Evolutionary conservation across 805 yeast species (phyloP).

Genomic region (Pichia ethanolica): DNA sequence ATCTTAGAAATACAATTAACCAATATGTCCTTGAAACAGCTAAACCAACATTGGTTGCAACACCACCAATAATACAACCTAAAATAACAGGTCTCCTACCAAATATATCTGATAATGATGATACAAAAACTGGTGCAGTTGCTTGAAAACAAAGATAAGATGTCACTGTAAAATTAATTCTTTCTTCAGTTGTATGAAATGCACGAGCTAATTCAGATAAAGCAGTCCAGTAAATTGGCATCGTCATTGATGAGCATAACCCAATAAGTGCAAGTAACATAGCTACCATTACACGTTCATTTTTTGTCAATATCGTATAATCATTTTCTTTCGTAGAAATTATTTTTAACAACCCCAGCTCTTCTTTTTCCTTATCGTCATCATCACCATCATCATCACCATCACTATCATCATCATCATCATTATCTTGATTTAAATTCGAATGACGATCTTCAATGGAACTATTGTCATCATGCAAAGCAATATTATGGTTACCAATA

Average conservation of each 20-base stretch:
- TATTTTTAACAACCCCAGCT: neutral
- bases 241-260: slow-evolving; percentile 61
- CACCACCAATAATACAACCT: slow-evolving; percentile 45
- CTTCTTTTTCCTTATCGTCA: neutral
- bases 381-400: neutral
- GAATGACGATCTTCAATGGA: too few species aligned
- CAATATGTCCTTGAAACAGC: slow-evolving; percentile 53
- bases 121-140: slow-evolving; percentile 60
- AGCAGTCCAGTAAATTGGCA: slow-evolving; percentile 79
- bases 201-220: slow-evolving; percentile 47
- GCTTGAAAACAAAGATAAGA: slow-evolving; percentile 76
- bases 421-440: neutral
- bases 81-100: slow-evolving; percentile 70
- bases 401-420: neutral
- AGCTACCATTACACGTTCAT: slow-evolving; percentile 36
- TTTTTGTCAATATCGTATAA: slow-evolving; percentile 37
- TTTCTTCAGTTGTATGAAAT: slow-evolving; percentile 49
- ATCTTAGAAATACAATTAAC: slow-evolving; percentile 56
- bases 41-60: slow-evolving; percentile 58
- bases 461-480: too few species aligned
- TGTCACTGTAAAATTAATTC: slow-evolving; percentile 65
- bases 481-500: too few species aligned
- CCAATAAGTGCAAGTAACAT: slow-evolving; percentile 40
- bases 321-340: slow-evolving; percentile 17
- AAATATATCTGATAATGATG: slow-evolving; percentile 56